A percentile compares a stretch with the other conserved stretches of the same genome.
Evolutionary conservation across 2,329 filamentous ascomycete species (phyloP).

Genomic region (Pestalotiopsis fici): DNA sequence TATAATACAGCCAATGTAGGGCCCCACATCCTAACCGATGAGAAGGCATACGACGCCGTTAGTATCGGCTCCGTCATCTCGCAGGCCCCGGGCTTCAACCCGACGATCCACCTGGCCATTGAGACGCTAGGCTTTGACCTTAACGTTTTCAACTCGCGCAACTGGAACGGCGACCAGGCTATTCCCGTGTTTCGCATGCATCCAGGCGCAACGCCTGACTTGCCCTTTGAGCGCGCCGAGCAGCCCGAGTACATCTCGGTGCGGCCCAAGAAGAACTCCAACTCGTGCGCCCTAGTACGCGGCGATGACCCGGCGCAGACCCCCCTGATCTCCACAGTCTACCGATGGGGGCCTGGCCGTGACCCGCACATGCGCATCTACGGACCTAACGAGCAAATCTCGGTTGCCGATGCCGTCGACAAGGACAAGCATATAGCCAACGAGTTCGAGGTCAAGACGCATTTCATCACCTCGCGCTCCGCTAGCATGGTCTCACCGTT

Average conservation of each 20-base stretch:
- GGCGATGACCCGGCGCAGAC: conserved; percentile 21
- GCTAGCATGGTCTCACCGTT: conserved; percentile 10
- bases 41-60: neutral
- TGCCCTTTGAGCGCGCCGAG: neutral
- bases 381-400: neutral
- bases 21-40: neutral
- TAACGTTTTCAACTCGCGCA: neutral
- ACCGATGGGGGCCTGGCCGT: conserved; percentile 14
- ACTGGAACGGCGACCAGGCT: conserved; percentile 3
- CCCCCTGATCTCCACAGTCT: conserved; percentile 14
- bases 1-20: neutral
- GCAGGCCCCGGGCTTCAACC: neutral
- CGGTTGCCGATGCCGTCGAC: conserved; percentile 12
- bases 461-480: conserved; percentile 12
- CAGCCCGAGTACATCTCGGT: conserved; percentile 4
- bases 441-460: conserved; percentile 13
- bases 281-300: conserved; percentile 4
- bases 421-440: conserved; percentile 6
- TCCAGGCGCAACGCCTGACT: neutral
- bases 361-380: conserved; percentile 13
- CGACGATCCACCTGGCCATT: conserved; percentile 10
- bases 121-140: conserved; percentile 20
- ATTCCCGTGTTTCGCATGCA: conserved; percentile 3
- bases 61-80: neutral
- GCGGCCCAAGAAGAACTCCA: conserved; percentile 8